Evolutionary conservation across 2,329 filamentous ascomycete genomes (phyloP).

Genomic region (Mariannaea sp.): DNA sequence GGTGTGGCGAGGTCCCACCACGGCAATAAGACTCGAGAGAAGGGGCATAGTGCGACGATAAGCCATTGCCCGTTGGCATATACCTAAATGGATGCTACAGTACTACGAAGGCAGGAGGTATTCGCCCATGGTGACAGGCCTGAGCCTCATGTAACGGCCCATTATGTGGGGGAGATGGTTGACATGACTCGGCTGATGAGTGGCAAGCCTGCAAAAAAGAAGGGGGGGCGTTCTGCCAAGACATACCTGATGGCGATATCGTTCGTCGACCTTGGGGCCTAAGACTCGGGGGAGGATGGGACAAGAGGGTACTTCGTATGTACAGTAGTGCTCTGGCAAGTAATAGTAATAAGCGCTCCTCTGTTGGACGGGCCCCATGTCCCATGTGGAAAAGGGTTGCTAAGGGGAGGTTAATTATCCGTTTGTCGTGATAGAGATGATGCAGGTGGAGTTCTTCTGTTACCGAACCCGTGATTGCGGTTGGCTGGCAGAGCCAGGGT

Average conservation of each 20-base stretch:
- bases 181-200: constrained; percentile 33
- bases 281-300: background rate
- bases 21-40: constrained; percentile 20
- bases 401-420: background rate
- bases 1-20: constrained; percentile 25
- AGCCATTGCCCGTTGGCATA: too few relatives aligned
- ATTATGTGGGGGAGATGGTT: constrained; percentile 31
- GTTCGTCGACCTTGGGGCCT: constrained; percentile 5
- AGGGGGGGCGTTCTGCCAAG: constrained; percentile 12
- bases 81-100: constrained; percentile 1
- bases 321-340: background rate
- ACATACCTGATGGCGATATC: constrained; percentile 14
- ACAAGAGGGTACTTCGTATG: background rate
- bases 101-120: constrained; percentile 7
- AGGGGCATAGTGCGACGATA: constrained; percentile 33
- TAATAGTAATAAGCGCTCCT: background rate
- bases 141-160: constrained; percentile 23
- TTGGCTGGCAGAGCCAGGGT: constrained; percentile 5
- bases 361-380: constrained; percentile 1
- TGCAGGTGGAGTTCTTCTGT: constrained; percentile 8
- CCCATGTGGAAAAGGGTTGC: background rate
- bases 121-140: too few relatives aligned
- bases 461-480: background rate
- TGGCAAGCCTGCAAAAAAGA: constrained; percentile 1
- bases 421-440: background rate